Evolutionary conservation across 345 rosid genomes (phyloP).

Genomic region (Trapa incisa): DNA sequence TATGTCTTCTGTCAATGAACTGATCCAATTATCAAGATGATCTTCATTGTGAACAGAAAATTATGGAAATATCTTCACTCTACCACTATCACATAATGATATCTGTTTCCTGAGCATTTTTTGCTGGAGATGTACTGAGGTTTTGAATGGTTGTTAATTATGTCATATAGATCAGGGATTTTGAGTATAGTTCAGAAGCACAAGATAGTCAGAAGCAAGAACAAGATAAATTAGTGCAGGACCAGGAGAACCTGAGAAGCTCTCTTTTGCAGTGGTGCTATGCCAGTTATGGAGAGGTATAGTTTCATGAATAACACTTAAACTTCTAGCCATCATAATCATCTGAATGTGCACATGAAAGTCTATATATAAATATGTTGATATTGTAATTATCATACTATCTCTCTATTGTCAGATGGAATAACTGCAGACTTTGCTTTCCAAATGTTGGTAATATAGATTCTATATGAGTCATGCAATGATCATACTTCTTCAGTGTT

Average conservation of each 20-base stretch:
- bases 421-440: not conserved
- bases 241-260: slow-evolving; percentile 71
- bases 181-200: slow-evolving; percentile 81
- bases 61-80: not conserved
- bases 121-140: too few relatives aligned
- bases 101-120: not conserved
- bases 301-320: not conserved
- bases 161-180: slow-evolving; percentile 67
- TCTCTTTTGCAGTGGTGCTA: slow-evolving; percentile 98
- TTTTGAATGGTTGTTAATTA: not conserved
- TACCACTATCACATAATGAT: not conserved
- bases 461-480: not conserved
- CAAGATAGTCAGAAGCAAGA: slow-evolving; percentile 80
- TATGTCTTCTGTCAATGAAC: slow-evolving; percentile 21
- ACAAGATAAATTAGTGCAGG: slow-evolving; percentile 57
- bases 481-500: not conserved
- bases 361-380: not conserved
- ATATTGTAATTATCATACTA: not conserved
- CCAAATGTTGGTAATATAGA: not conserved
- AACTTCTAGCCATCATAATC: not conserved
- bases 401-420: not conserved
- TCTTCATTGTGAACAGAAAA: not conserved
- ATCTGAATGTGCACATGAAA: not conserved
- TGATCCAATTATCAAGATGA: not conserved
- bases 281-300: slow-evolving; percentile 94